Evolutionary conservation across 139 green algal species (phyloP).

Genomic region (Picochlorum sp.): DNA sequence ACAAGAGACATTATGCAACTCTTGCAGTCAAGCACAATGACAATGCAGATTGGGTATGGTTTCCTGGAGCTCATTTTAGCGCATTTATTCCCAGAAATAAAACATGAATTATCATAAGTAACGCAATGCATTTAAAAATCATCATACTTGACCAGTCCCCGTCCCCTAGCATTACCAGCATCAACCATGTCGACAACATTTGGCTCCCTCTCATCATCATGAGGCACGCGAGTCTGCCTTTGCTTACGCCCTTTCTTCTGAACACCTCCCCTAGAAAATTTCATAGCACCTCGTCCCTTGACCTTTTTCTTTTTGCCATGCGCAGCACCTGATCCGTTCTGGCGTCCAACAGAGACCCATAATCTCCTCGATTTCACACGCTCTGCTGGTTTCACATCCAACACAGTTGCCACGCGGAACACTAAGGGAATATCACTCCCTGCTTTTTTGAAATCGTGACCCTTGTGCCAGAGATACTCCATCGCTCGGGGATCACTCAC

Average conservation of each 20-base stretch:
- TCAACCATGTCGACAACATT: background rate
- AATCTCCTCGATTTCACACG: constrained; percentile 29
- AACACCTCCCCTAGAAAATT: constrained; percentile 4
- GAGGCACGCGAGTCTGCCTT: background rate
- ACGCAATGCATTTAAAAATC: background rate
- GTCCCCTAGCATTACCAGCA: background rate
- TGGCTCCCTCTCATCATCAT: background rate
- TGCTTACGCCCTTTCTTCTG: background rate
- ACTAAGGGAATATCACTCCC: constrained; percentile 30
- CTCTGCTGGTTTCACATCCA: constrained; percentile 25
- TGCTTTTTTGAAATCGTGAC: constrained; percentile 38
- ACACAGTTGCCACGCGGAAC: constrained; percentile 36
- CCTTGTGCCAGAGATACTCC: constrained; percentile 64
- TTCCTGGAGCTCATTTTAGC: constrained; percentile 38
- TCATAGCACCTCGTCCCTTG: background rate
- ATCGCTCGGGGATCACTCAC: constrained; percentile 33
- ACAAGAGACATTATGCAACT: constrained; percentile 54
- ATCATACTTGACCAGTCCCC: constrained; percentile 8
- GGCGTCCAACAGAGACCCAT: constrained; percentile 13
- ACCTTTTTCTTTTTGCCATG: background rate
- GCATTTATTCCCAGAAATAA: constrained; percentile 54
- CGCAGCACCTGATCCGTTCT: background rate
- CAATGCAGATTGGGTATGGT: constrained; percentile 53
- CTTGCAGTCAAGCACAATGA: constrained; percentile 51
- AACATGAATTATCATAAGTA: constrained; percentile 6